These are phyloP conservation scores for Enteropsectra breve DNA, from an alignment of 371 early-diverging fungal species.

Conservation along the genomic window DNA sequence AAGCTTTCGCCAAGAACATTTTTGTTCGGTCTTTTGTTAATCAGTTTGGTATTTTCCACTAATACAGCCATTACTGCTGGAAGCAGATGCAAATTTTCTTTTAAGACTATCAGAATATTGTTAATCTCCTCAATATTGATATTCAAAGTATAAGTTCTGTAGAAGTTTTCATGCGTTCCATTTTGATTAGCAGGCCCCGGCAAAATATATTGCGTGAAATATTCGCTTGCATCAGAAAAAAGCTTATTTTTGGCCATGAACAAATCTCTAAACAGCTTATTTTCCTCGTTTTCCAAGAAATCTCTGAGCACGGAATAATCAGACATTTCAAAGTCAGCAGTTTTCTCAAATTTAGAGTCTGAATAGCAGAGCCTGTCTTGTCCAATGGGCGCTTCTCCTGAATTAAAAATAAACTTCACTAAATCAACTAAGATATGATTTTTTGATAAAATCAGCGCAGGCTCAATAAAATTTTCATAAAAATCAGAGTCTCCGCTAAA, in stretches of 20 bases:
- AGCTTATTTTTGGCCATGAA: background rate
- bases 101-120: constrained; percentile 14
- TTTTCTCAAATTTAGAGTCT: constrained; percentile 5
- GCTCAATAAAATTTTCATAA: constrained; percentile 35
- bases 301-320: constrained; percentile 25
- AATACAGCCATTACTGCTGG: background rate
- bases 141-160: background rate
- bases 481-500: constrained; percentile 24
- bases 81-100: background rate
- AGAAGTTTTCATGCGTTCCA: no score
- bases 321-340: constrained; percentile 13
- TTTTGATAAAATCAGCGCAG: constrained; percentile 29
- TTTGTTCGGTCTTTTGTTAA: constrained; percentile 8
- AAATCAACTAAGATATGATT: constrained; percentile 66
- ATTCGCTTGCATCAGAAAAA: background rate
- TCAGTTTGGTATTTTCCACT: constrained; percentile 5
- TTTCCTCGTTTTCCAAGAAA: constrained; percentile 1
- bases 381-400: background rate
- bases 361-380: background rate
- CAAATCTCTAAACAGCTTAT: background rate
- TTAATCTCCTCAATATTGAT: constrained; percentile 21
- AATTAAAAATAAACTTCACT: constrained; percentile 6
- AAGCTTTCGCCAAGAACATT: constrained; percentile 3
- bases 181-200: background rate
- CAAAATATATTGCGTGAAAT: background rate